These are phyloP conservation scores for Bothriochloa decipiens DNA, from an alignment of 176 grass and related monocot genomes.

Conservation along the genomic window DNA sequence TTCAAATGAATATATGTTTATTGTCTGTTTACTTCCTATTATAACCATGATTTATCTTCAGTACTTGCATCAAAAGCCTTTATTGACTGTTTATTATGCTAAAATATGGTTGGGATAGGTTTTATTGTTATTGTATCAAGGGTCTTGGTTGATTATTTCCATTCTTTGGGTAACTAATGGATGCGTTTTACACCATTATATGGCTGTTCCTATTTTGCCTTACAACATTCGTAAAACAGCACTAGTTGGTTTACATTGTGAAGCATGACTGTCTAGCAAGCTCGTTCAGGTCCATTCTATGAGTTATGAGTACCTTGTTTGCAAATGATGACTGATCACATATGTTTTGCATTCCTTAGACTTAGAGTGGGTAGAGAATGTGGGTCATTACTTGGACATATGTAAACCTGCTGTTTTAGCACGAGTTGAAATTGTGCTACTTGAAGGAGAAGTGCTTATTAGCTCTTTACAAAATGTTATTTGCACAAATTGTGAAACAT, in stretches of 20 bases:
- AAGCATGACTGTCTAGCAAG: not conserved
- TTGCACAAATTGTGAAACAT: constrained; percentile 13
- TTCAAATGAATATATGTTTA: constrained; percentile 25
- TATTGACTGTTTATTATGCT: not conserved
- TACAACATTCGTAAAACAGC: not conserved
- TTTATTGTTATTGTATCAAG: not conserved
- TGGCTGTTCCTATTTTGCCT: not conserved
- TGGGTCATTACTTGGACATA: constrained; percentile 1
- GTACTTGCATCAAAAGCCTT: not conserved
- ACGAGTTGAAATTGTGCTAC: not conserved
- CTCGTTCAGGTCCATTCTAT: not conserved
- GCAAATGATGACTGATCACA: not conserved
- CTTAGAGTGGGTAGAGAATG: constrained; percentile 17
- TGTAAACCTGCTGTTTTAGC: constrained; percentile 4
- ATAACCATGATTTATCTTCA: not conserved
- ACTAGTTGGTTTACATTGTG: not conserved
- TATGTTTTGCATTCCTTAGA: constrained; percentile 18
- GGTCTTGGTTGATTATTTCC: constrained; percentile 10
- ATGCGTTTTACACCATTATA: not conserved
- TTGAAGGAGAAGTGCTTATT: constrained; percentile 17
- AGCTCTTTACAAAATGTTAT: constrained; percentile 19
- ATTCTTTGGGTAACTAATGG: not conserved
- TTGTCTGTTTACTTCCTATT: not conserved
- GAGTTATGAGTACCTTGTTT: constrained; percentile 21
- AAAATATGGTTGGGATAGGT: not conserved